These are phyloP conservation scores for Zymoseptoria crescenta DNA, from an alignment of 2,329 filamentous ascomycete species.

Conservation along the genomic window DNA sequence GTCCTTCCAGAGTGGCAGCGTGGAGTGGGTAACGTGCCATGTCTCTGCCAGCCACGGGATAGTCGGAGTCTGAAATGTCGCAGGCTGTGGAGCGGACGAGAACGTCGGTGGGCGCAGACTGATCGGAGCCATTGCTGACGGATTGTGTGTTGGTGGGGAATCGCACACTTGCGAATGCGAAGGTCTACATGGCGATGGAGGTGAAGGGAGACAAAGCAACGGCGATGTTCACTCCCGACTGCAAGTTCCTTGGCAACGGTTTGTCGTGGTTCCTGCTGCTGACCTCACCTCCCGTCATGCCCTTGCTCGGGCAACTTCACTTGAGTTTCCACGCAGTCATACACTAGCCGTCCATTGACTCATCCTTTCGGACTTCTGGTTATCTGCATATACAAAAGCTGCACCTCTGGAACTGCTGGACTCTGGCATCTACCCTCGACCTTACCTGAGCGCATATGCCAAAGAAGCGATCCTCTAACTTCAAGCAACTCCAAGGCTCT, in stretches of 20 bases:
- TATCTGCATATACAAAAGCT: conserved; percentile 2
- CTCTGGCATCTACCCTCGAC: not conserved
- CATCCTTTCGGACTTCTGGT: conserved; percentile 1
- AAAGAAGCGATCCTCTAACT: conserved; percentile 39
- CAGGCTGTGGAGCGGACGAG: conserved; percentile 20
- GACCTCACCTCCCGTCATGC: not conserved
- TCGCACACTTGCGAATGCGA: not conserved
- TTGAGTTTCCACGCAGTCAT: not conserved
- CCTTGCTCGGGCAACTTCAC: not conserved
- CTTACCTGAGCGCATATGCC: conserved; percentile 33
- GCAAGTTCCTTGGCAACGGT: not conserved
- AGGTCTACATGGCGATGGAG: conserved; percentile 6
- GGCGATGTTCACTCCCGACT: not conserved
- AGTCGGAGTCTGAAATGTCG: conserved; percentile 39
- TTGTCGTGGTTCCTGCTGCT: not conserved
- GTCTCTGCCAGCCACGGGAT: conserved; percentile 56
- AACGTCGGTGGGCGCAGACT: conserved; percentile 27
- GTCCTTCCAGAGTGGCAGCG: conserved; percentile 70
- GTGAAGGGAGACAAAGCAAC: not conserved
- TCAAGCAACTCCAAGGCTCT: conserved; percentile 34
- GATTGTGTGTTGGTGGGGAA: not conserved
- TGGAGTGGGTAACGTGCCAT: conserved; percentile 69
- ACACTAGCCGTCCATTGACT: conserved; percentile 1
- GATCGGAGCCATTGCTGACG: conserved; percentile 15
- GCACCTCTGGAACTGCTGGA: not conserved